Conservation (phyloP, 1,284 basidiomycete genomes). For the Cutaneotrichosporon cutaneum region DNA sequence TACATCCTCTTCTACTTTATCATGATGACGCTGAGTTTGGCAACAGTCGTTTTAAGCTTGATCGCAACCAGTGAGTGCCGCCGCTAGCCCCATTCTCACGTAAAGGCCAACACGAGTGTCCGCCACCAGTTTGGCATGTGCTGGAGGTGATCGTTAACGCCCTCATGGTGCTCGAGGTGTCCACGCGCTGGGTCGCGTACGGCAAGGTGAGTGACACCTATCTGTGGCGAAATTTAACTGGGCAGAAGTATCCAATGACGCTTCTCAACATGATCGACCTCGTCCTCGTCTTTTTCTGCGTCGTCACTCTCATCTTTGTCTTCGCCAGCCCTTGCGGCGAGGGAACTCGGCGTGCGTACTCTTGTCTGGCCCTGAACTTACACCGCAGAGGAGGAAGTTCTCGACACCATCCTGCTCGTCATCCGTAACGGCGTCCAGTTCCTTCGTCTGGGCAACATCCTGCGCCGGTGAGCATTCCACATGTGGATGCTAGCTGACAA, state of each 20-base stretch:
- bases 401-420: constrained; percentile 85
- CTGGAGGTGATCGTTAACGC: constrained; percentile 87
- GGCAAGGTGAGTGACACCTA: constrained; percentile 66
- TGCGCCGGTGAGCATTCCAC: constrained; percentile 69
- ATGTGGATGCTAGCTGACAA: constrained; percentile 2
- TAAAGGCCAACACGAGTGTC: constrained; percentile 45
- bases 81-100: constrained; percentile 14
- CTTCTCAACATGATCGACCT: constrained; percentile 85
- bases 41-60: constrained; percentile 84
- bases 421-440: constrained; percentile 90
- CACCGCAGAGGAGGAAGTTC: constrained; percentile 76
- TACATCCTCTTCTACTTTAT: constrained; percentile 70
- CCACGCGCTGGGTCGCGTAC: constrained; percentile 81
- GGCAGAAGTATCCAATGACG: constrained; percentile 92
- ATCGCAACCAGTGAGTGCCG: constrained; percentile 44
- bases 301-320: constrained; percentile 78
- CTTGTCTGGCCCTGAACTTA: neutral
- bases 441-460: constrained; percentile 78
- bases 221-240: neutral
- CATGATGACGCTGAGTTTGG: constrained; percentile 85
- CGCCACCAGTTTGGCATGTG: constrained; percentile 70
- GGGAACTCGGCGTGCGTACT: constrained; percentile 43
- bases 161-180: constrained; percentile 89
- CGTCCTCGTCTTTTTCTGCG: constrained; percentile 78
- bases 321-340: constrained; percentile 59